Percentiles rank a stretch among this genome's conserved stretches.
These are phyloP conservation scores for Garcia nutans DNA, from an alignment of 345 rosid genomes.

Conservation along the genomic window DNA sequence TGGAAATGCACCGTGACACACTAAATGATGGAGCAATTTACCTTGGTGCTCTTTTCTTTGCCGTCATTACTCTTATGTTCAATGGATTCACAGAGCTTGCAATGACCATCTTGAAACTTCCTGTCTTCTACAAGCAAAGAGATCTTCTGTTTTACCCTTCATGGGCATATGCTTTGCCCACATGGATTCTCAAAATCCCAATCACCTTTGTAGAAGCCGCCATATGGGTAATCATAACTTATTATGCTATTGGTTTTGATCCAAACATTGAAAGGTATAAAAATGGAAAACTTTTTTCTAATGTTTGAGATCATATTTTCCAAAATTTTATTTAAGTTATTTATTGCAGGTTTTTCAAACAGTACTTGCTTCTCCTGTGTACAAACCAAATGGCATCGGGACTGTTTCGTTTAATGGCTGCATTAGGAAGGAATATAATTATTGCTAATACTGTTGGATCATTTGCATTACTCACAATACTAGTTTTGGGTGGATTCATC, in stretches of 20 bases:
- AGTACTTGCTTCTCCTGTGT: constrained; percentile 45
- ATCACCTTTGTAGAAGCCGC: constrained; percentile 54
- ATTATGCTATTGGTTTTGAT: constrained; percentile 55
- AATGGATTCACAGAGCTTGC: constrained; percentile 80
- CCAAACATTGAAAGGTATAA: constrained; percentile 46
- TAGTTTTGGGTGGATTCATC: constrained; percentile 64
- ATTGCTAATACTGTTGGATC: constrained; percentile 63
- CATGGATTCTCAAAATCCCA: constrained; percentile 85
- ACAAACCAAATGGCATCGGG: constrained; percentile 59
- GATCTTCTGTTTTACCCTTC: constrained; percentile 79
- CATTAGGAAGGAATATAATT: constrained; percentile 55
- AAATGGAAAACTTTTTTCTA: neutral
- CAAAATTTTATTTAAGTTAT: constrained; percentile 18
- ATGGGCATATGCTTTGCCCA: constrained; percentile 85
- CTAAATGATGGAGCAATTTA: constrained; percentile 59
- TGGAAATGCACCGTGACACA: constrained; percentile 67
- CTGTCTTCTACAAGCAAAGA: constrained; percentile 91
- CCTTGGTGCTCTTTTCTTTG: constrained; percentile 67
- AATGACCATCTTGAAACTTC: constrained; percentile 70
- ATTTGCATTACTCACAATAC: constrained; percentile 41
- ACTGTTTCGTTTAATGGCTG: constrained; percentile 52
- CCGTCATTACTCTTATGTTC: constrained; percentile 52
- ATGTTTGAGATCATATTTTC: neutral
- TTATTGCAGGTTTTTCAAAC: constrained; percentile 52
- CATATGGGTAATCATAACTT: constrained; percentile 57